These are phyloP conservation scores for Thalassiosira livingstoniorum DNA, from an alignment of 352 stramenopile species.

Conservation along the genomic window DNA sequence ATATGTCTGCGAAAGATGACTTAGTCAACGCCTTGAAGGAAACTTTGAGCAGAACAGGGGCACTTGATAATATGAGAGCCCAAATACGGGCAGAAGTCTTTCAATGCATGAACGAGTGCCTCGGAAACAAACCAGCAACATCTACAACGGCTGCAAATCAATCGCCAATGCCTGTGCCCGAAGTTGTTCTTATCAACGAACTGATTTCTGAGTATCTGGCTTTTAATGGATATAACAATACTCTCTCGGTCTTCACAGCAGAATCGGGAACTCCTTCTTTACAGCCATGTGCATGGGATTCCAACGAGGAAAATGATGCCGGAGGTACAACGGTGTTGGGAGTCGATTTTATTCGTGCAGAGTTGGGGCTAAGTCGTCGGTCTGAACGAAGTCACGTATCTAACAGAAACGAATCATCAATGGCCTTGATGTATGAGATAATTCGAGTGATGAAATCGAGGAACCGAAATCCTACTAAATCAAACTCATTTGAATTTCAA, in stretches of 20 bases:
- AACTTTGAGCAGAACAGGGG: conserved; percentile 64
- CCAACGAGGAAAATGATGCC: conserved; percentile 19
- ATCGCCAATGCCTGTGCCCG: conserved; percentile 60
- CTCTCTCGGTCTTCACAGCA: conserved; percentile 89
- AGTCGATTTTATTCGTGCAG: conserved; percentile 33
- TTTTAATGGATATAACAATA: conserved; percentile 93
- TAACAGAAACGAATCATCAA: background rate
- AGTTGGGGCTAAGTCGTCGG: conserved; percentile 36
- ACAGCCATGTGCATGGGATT: conserved; percentile 17
- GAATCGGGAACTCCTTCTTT: conserved; percentile 47
- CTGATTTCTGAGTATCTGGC: conserved; percentile 93
- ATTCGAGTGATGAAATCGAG: conserved; percentile 40
- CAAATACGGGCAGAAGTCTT: conserved; percentile 36
- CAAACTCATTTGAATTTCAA: too few species aligned
- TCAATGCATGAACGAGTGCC: conserved; percentile 17
- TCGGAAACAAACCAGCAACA: background rate
- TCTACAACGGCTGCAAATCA: background rate
- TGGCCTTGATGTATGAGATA: conserved; percentile 54
- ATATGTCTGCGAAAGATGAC: conserved; percentile 28
- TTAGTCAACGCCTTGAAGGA: conserved; percentile 65
- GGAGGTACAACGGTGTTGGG: conserved; percentile 4
- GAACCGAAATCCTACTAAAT: conserved; percentile 7
- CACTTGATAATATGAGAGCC: conserved; percentile 55
- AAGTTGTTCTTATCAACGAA: conserved; percentile 95
- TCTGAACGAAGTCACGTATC: background rate